Percentiles rank a stretch among this genome's conserved stretches.
These are phyloP conservation scores for Calonectria leucothoes DNA, from an alignment of 2,329 filamentous ascomycete species.

Conservation along the genomic window DNA sequence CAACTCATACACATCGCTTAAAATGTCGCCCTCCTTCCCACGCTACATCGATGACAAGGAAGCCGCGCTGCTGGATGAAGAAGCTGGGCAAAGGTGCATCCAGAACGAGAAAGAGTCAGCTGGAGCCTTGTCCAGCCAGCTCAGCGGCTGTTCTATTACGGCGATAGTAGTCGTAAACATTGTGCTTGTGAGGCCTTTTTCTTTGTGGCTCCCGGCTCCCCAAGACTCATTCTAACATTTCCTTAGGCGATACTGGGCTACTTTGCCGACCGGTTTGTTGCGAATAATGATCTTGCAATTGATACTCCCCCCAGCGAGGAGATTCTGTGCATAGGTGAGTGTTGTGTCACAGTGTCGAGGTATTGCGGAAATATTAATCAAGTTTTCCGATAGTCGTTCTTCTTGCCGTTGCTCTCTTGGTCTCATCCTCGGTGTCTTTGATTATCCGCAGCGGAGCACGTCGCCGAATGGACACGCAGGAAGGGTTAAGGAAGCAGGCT, in stretches of 20 bases:
- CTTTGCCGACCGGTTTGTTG: neutral
- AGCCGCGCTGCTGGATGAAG: neutral
- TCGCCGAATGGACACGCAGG: neutral
- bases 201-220: neutral
- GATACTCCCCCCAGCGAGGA: neutral
- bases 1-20: neutral
- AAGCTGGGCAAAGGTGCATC: neutral
- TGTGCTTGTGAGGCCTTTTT: neutral
- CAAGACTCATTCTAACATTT: neutral
- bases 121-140: rapidly evolving
- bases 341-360: neutral
- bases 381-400: neutral
- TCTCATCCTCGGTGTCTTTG: neutral
- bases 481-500: neutral
- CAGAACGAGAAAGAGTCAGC: neutral
- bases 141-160: neutral
- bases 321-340: neutral
- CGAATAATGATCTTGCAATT: neutral
- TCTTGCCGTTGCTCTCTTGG: neutral
- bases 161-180: neutral
- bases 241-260: neutral
- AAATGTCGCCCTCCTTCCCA: neutral
- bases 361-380: neutral
- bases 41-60: neutral
- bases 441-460: neutral